A percentile compares a stretch with the other conserved stretches of the same genome.
Evolutionary conservation across 805 yeast species (phyloP).

Genomic region (Candida dajiaensis): DNA sequence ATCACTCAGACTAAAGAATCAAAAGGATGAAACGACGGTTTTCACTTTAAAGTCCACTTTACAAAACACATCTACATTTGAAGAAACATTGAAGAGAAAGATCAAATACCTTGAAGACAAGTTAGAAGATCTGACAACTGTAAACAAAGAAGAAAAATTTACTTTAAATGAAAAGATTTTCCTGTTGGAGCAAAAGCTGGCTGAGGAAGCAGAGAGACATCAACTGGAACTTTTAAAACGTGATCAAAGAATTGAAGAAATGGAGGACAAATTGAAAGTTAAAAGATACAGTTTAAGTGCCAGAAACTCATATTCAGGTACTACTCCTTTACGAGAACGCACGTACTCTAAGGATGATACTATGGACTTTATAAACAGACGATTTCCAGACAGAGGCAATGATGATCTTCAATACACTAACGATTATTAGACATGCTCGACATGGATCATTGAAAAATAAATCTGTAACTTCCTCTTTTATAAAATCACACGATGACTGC

Average conservation of each 20-base stretch:
- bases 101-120: slow-evolving; percentile 23
- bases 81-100: slow-evolving; percentile 15
- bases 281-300: neutral
- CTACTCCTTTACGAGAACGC: neutral
- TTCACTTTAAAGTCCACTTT: slow-evolving; percentile 9
- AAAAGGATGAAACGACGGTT: slow-evolving; percentile 12
- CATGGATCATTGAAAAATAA: no score
- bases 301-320: neutral
- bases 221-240: slow-evolving; percentile 21
- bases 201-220: slow-evolving; percentile 20
- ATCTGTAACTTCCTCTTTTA: neutral
- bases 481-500: no score
- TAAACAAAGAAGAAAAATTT: slow-evolving; percentile 25
- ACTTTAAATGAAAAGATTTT: slow-evolving; percentile 22
- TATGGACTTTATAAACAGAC: neutral
- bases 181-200: slow-evolving; percentile 19
- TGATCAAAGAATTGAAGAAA: slow-evolving; percentile 23
- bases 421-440: neutral
- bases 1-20: slow-evolving; percentile 4
- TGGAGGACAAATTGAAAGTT: slow-evolving; percentile 18
- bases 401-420: neutral
- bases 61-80: slow-evolving; percentile 10
- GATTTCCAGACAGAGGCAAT: neutral
- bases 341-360: neutral
- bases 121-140: slow-evolving; percentile 16